phyloP scores from a whole-genome alignment of 2,329 filamentous ascomycete genomes.

The Cladophialophora chaetospira region DNA sequence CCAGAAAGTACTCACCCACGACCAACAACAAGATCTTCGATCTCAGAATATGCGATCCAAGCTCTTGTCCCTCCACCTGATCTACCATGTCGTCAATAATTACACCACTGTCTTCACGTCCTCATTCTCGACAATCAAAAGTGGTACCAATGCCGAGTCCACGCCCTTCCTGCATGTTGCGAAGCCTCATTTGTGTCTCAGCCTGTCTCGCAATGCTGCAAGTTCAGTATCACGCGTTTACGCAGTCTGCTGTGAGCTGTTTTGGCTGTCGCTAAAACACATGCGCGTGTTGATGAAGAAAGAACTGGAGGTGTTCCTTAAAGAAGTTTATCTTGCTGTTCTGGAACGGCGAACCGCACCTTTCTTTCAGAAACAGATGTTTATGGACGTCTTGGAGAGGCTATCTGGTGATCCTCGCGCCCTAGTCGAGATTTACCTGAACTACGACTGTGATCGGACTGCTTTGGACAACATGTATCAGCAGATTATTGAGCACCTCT shows the following conservation, averaged over 20 bases:
- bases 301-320: conserved; percentile 96
- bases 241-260: conserved; percentile 94
- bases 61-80: conserved; percentile 89
- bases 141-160: conserved; percentile 76
- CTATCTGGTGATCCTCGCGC: conserved; percentile 84
- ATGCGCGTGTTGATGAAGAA: conserved; percentile 96
- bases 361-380: conserved; percentile 86
- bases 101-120: conserved; percentile 89
- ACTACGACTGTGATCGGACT: conserved; percentile 95
- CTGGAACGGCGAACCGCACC: conserved; percentile 85
- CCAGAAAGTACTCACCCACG: conserved; percentile 83
- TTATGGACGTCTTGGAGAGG: conserved; percentile 80
- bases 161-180: conserved; percentile 92
- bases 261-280: conserved; percentile 94
- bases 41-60: conserved; percentile 98
- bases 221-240: conserved; percentile 91
- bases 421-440: conserved; percentile 92
- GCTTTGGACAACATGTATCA: conserved; percentile 97
- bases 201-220: conserved; percentile 90
- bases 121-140: conserved; percentile 86
- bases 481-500: conserved; percentile 86
- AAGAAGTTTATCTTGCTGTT: conserved; percentile 93
- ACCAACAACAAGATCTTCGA: conserved; percentile 88
- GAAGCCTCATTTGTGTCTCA: conserved; percentile 95
- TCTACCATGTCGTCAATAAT: conserved; percentile 93